These are phyloP conservation scores for Pholiota adiposa DNA, from an alignment of 1,284 basidiomycete genomes.

Conservation along the genomic window DNA sequence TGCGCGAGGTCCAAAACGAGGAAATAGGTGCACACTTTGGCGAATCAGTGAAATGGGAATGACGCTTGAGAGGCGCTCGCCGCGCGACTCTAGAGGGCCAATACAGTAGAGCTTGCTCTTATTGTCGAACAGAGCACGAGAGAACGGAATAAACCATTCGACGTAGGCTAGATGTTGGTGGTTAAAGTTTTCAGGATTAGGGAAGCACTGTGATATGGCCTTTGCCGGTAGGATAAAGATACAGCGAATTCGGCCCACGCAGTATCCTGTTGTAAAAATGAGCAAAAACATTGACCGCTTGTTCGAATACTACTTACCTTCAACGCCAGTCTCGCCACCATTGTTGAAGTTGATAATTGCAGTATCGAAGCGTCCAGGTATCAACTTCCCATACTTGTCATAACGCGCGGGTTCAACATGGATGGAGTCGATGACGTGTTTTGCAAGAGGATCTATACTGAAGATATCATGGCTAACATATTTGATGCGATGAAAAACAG, in stretches of 20 bases:
- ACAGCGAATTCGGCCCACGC: too few relatives aligned
- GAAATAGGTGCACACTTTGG: conserved; percentile 18
- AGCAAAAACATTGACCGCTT: too few relatives aligned
- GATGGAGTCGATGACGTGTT: conserved; percentile 16
- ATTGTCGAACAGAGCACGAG: conserved; percentile 7
- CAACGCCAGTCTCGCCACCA: too few relatives aligned
- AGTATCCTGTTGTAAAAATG: too few relatives aligned
- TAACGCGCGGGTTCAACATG: background rate
- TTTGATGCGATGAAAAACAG: conserved; percentile 12
- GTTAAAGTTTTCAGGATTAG: background rate
- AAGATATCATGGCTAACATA: conserved; percentile 5
- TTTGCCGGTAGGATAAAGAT: too few relatives aligned
- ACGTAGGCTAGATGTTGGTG: conserved; percentile 24
- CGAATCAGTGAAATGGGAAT: conserved; percentile 12
- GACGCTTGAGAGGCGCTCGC: conserved; percentile 5
- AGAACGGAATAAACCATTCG: conserved; percentile 21
- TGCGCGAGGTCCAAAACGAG: conserved; percentile 17
- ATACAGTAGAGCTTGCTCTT: conserved; percentile 21
- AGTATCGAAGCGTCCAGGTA: too few relatives aligned
- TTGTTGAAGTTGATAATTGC: too few relatives aligned
- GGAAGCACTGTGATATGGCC: too few relatives aligned
- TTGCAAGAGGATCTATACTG: background rate
- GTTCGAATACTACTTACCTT: too few relatives aligned
- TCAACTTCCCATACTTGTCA: too few relatives aligned
- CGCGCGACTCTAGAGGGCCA: background rate